Conservation (phyloP, 1,284 basidiomycete species). For the Megacollybia platyphylla region DNA sequence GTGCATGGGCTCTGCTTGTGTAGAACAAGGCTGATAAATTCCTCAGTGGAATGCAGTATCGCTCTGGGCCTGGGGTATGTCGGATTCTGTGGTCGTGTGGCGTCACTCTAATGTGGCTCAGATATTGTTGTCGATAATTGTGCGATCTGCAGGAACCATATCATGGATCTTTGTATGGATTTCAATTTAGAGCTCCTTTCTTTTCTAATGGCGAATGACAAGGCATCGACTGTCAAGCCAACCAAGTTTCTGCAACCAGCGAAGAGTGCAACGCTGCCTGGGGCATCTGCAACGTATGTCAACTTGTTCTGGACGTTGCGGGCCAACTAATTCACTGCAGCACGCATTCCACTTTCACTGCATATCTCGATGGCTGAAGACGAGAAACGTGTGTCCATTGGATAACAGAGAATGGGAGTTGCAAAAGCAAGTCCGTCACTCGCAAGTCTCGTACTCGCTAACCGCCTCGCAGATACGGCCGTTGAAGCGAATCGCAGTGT, state of each 20-base stretch:
- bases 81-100: constrained; percentile 5
- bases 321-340: constrained; percentile 25
- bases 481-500: background rate
- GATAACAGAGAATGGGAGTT: constrained; percentile 96
- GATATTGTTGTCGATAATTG: constrained; percentile 96
- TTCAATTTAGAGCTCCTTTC: background rate
- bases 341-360: constrained; percentile 99
- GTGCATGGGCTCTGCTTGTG: constrained; percentile 5
- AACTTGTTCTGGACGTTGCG: background rate
- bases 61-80: constrained; percentile 91
- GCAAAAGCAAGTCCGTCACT: constrained; percentile 60
- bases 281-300: constrained; percentile 94
- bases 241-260: constrained; percentile 91
- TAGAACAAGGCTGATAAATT: constrained; percentile 5
- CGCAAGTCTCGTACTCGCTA: background rate
- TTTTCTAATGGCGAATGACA: constrained; percentile 1
- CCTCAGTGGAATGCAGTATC: constrained; percentile 90
- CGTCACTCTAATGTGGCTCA: constrained; percentile 15
- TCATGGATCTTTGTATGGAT: constrained; percentile 91
- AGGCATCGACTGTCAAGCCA: constrained; percentile 99
- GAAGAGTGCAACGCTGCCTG: constrained; percentile 99
- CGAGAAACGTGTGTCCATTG: constrained; percentile 94
- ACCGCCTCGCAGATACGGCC: background rate
- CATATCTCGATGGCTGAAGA: constrained; percentile 99
- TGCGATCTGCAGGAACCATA: constrained; percentile 93